phyloP scores from a whole-genome alignment of 2,329 filamentous ascomycete genomes.

The Fusarium bulbicola region DNA sequence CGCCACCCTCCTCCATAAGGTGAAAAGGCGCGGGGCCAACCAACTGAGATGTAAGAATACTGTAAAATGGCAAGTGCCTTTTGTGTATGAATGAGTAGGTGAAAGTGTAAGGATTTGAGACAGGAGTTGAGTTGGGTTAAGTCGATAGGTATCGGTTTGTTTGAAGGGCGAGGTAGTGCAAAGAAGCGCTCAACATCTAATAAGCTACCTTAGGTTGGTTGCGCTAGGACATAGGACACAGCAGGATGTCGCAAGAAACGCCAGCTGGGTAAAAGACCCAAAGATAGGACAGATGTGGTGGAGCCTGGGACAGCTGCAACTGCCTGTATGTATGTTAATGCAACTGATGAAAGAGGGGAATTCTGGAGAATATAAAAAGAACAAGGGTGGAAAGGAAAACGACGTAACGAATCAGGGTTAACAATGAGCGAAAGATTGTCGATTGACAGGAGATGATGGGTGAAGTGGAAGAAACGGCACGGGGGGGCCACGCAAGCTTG shows the following conservation, averaged over 20 bases:
- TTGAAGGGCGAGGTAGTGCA: background rate
- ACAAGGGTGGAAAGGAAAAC: slow-evolving; percentile 15
- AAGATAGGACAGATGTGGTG: slow-evolving; percentile 26
- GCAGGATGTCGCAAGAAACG: slow-evolving; percentile 35
- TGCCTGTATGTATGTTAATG: background rate
- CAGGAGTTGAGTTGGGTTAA: background rate
- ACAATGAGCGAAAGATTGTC: slow-evolving; percentile 11
- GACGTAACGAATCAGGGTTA: slow-evolving; percentile 26
- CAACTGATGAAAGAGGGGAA: slow-evolving; percentile 11
- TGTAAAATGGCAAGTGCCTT: background rate
- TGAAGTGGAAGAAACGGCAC: slow-evolving; percentile 33
- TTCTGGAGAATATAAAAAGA: slow-evolving; percentile 28
- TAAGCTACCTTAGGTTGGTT: background rate
- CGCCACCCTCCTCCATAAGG: slow-evolving; percentile 40
- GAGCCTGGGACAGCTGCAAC: slow-evolving; percentile 32
- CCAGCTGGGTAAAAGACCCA: slow-evolving; percentile 31
- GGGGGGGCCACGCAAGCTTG: slow-evolving; percentile 37
- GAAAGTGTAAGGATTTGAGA: background rate
- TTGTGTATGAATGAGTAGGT: background rate
- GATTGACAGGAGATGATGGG: slow-evolving; percentile 31
- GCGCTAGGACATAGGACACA: slow-evolving; percentile 25
- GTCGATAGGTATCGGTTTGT: background rate
- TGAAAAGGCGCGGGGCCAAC: slow-evolving; percentile 17
- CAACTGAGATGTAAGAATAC: slow-evolving; percentile 6
- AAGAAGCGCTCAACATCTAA: slow-evolving; percentile 14